Evolutionary conservation across 1,284 basidiomycete species (phyloP), one percentile per base, ranked within the genome.

Genomic region (Phylloboletellus chloephorus): DNA sequence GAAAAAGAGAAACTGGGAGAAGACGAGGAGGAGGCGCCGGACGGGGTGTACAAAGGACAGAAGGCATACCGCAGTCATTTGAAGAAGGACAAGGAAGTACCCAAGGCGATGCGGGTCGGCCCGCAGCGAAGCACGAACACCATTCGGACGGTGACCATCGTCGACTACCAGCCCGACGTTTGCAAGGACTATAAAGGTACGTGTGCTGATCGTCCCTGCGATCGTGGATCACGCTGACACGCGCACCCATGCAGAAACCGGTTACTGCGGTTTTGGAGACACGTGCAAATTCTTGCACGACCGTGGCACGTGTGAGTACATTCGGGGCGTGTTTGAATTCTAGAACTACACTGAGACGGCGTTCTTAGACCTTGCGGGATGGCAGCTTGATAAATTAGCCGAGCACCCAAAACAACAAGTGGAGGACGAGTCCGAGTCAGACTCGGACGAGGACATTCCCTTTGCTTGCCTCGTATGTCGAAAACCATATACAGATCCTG

Each of bases 151-250:
- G 93, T 97, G 40, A 98, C 95, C 1, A 82, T 98, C 43, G 78
- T 92, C 37, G 96, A 99, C 70, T 99, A 98, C 67, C 96, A 98
- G 67, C 95, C 96, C 3, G 95, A 98, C 58, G 90, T 98, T 15
- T 99, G 96, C 68, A 99, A 98, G 65, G 94, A 98, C 66, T 99
- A 98, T 68, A 98, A 97, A 79, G 89, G 88, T 88, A 44, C 24
- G 50, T 45, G 76, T 69, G 31, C 48, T 26, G 40, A 20, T 36
- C 28, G 17, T 38, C 24, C 29, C 39, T 37, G 25, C 19, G 34
- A 46, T 34, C 38, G 46, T 40, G 49, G 50, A 34, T 41, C 51
- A 54, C 44, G 52, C 52, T 54, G 48, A 54, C 49, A 37, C 44
- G 43, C 49, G 3, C 31, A 29, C 35, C 21, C 28, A 28, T 7